Base-by-base conservation (phyloP, 768 basidiomycete species). In the Tephrocybe rancida region DNA sequence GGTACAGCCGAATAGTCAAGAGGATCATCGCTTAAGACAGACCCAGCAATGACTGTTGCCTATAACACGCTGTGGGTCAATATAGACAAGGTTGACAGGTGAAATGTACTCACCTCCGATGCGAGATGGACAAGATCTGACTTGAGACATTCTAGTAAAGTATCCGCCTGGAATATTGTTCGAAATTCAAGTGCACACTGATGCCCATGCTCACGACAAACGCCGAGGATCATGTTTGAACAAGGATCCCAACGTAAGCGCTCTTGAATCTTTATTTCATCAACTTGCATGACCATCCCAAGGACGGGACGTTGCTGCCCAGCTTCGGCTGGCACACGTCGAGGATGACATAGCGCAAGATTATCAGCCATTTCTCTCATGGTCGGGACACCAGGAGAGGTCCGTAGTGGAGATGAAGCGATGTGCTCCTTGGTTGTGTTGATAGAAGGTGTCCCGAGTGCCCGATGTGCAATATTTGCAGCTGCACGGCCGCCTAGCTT, bases 121-220 rank as follows among this genome's bases (percentile, higher is more conserved):
- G 30, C 30, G 13, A 32, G 30, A 13, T 32, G 30, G 6, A 32
- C 13, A 7, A 7, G 6, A 6, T 32, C 13, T 13, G 6, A 7
- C 13, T 7, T 32, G 7, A 32, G 13, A 7, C 6, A 13, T 7
- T 32, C 30, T 32, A 7, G 30, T 7, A 38, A 57, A 47, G 10
- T 70, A 54, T 5, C 64, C 52, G 54, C 62, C 58, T 4, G 70
- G 54, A 14, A 66, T 42, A 0, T 68, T 66, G 1, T 69, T n/a
- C 0, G 67, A 13, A 32, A 32, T 7, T 32, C 30, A 13, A 32
- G 30, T 13, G 13, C 30, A 13, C 30, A 32, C 13, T 32, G 30
- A 32, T 32, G 30, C 13, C 30, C 30, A 32, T 32, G 30, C 13
- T 32, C 30, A 7, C 30, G 30, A 32, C 42, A 35, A 13, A 48